Conservation (phyloP, 2,329 filamentous ascomycete genomes). For the Aphanocladium album region DNA sequence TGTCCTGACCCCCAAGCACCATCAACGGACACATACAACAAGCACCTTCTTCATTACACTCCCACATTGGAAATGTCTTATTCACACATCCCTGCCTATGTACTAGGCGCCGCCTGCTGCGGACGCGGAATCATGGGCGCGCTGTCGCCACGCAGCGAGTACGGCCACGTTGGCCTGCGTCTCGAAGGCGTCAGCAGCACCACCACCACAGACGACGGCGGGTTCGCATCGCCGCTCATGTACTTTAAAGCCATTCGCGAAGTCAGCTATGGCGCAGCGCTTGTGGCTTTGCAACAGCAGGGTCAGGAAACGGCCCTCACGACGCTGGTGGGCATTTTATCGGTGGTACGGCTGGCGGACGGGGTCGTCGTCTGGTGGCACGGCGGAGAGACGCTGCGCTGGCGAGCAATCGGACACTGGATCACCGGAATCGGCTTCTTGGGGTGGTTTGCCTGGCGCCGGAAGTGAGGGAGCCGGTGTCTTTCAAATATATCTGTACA, state of each 20-base stretch:
- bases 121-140: conserved; percentile 23
- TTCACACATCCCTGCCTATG: conserved; percentile 21
- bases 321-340: conserved; percentile 23
- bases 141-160: conserved; percentile 20
- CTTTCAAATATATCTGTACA: too few relatives aligned
- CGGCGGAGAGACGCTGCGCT: conserved; percentile 21
- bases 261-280: conserved; percentile 25
- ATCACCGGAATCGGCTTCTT: conserved; percentile 21
- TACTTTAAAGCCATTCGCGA: conserved; percentile 32
- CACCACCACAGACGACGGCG: not conserved
- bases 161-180: conserved; percentile 20
- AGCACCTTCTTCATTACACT: not conserved
- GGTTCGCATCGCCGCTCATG: conserved; percentile 26
- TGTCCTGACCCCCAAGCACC: too few relatives aligned
- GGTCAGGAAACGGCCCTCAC: conserved; percentile 25
- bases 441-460: conserved; percentile 22
- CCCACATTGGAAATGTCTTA: conserved; percentile 20
- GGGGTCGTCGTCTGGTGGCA: conserved; percentile 29
- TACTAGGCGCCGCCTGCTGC: conserved; percentile 21
- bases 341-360: conserved; percentile 27
- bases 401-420: conserved; percentile 24
- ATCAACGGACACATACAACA: not conserved
- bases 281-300: conserved; percentile 26
- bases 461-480: not conserved
- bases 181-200: conserved; percentile 15